A percentile compares a stretch with the other conserved stretches of the same genome.
Conservation (phyloP, 2,329 filamentous ascomycete species). For the Malbranchea zuffiana region DNA sequence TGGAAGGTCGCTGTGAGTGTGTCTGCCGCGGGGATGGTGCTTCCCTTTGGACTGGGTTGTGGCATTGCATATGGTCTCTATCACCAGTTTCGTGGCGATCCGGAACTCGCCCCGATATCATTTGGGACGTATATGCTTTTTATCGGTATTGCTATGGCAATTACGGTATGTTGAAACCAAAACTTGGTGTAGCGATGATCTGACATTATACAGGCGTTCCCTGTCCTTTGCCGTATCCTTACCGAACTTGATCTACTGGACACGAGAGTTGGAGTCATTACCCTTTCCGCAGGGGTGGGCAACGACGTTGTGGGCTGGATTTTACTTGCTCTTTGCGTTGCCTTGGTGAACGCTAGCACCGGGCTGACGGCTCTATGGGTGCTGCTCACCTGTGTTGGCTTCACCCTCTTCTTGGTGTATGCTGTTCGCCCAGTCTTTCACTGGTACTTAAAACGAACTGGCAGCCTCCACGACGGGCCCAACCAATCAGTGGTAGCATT, state of each 20-base stretch:
- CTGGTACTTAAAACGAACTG: slow-evolving; percentile 60
- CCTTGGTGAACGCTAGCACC: slow-evolving; percentile 75
- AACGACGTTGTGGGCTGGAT: slow-evolving; percentile 93
- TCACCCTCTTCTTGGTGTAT: slow-evolving; percentile 63
- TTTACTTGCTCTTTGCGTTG: slow-evolving; percentile 81
- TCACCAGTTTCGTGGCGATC: slow-evolving; percentile 54
- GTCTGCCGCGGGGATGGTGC: slow-evolving; percentile 63
- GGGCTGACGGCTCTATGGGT: slow-evolving; percentile 80
- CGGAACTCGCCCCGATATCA: slow-evolving; percentile 45
- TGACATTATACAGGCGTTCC: slow-evolving; percentile 48
- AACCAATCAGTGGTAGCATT: slow-evolving; percentile 74
- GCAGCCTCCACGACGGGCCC: slow-evolving; percentile 76
- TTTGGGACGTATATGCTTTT: slow-evolving; percentile 62
- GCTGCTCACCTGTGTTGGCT: slow-evolving; percentile 63
- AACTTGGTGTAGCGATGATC: not conserved
- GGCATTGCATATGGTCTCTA: slow-evolving; percentile 75
- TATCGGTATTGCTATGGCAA: slow-evolving; percentile 85
- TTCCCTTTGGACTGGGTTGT: slow-evolving; percentile 73
- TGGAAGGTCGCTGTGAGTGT: slow-evolving; percentile 72
- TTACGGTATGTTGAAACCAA: slow-evolving; percentile 50
- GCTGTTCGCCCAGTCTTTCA: slow-evolving; percentile 63
- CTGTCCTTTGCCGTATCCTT: slow-evolving; percentile 85
- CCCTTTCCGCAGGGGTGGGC: slow-evolving; percentile 76
- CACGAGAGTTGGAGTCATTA: slow-evolving; percentile 53
- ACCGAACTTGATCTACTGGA: slow-evolving; percentile 76